Evolutionary conservation across 768 basidiomycete genomes (phyloP), one percentile per base, ranked within the genome.

Genomic region (Suillus alpinus): DNA sequence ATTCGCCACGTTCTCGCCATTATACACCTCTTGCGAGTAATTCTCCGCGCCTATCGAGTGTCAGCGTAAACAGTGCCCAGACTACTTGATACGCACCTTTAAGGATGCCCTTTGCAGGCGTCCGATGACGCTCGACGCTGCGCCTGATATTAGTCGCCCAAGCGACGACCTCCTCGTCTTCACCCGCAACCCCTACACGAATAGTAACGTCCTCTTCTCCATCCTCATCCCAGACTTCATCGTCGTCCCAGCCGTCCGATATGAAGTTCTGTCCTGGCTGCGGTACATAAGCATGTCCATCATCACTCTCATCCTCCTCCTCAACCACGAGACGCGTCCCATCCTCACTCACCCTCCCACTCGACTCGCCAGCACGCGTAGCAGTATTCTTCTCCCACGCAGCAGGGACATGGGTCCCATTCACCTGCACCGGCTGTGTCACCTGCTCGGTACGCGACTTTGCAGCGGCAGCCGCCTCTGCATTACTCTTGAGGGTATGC

Each of bases 401-500:
- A 40, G 84, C 78, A 23, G 81, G 81, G 44, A 82, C 81, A 16
- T 82, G 82, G 36, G 75, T 76, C 34, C 71, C 76, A 59, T 75
- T 76, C 50, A 60, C 9, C 32, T 74, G 73, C 9, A 64, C 68
- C n/a, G 62, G 66, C 8, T 71, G 66, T 9, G 69, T 76, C 6
- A 39, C 57, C 41, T 66, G 68, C 36, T 71, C 76, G 10, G 68
- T 72, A 46, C 71, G 69, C 0, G 73, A 76, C 26, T 71, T 74
- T 18, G 80, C 75, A 37, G 73, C 77, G 0, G 77, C 79, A 16
- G 79, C 81, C 2, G 78, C 80, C 51, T 77, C 76, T 4, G 83
- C 84, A 65, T 91, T 92, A 59, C 83, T 91, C 78, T 89, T 92
- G 62, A 97, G 84, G 5, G 95, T 97, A 73, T 96, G 94, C 71